Conservation (phyloP, 163 green algal genomes). For the Chlorella variabilis region DNA sequence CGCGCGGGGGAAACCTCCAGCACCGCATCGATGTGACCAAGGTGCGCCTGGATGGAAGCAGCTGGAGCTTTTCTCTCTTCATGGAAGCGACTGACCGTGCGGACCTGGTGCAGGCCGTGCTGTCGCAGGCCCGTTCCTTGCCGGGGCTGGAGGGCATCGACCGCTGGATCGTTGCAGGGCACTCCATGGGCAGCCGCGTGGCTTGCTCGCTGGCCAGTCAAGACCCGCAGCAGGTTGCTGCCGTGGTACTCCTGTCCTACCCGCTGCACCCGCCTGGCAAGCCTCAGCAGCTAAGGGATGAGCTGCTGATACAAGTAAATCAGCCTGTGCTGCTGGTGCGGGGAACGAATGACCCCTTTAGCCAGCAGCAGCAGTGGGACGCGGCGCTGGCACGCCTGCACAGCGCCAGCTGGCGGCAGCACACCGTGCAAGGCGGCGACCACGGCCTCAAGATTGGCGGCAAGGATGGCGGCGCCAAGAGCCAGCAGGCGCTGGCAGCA, state of each 20-base stretch:
- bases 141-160: background rate
- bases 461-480: background rate
- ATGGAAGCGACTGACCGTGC: too few relatives aligned
- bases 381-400: background rate
- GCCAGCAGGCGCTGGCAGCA: background rate
- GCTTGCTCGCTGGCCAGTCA: slow-evolving; percentile 13
- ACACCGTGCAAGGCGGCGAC: slow-evolving; percentile 23
- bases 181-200: slow-evolving; percentile 52
- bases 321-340: slow-evolving; percentile 41
- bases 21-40: slow-evolving; percentile 33
- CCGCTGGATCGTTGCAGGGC: slow-evolving; percentile 41
- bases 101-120: slow-evolving; percentile 1
- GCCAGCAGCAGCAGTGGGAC: slow-evolving; percentile 22
- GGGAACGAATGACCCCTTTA: slow-evolving; percentile 43
- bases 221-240: background rate
- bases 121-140: background rate
- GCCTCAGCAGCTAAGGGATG: slow-evolving; percentile 28
- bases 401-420: background rate
- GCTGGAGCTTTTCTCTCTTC: too few relatives aligned
- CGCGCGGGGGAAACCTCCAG: slow-evolving; percentile 24
- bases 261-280: slow-evolving; percentile 52
- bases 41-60: background rate
- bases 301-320: slow-evolving; percentile 25
- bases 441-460: background rate
- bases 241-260: slow-evolving; percentile 43